Evolutionary conservation across 108 stramenopile genomes (phyloP).

Genomic region (Ochromonas danica): DNA sequence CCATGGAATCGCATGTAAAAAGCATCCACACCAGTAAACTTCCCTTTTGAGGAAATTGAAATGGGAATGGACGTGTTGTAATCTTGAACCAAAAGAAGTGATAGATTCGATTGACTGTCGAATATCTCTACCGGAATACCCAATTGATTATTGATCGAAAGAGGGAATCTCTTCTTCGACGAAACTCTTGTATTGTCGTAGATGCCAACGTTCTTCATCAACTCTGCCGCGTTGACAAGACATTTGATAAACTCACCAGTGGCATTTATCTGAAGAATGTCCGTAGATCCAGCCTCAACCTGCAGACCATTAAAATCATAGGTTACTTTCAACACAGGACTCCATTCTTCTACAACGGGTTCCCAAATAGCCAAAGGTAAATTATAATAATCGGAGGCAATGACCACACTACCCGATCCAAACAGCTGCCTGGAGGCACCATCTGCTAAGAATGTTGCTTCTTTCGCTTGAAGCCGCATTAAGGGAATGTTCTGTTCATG

Average conservation of each 20-base stretch:
- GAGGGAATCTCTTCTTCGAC: not conserved
- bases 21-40: no score
- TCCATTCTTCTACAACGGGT: slow-evolving; percentile 20
- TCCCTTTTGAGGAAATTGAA: no score
- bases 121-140: slow-evolving; percentile 15
- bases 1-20: no score
- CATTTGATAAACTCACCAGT: slow-evolving; percentile 4
- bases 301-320: not conserved
- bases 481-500: not conserved
- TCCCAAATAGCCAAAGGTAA: not conserved
- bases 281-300: not conserved
- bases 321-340: not conserved
- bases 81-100: no score
- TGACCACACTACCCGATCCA: not conserved
- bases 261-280: not conserved
- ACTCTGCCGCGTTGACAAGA: not conserved
- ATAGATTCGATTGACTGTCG: not conserved
- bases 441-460: not conserved
- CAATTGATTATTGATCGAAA: slow-evolving; percentile 9
- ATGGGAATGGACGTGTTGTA: no score
- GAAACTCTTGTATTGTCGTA: no score
- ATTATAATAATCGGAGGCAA: slow-evolving; percentile 23
- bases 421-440: not conserved
- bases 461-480: not conserved
- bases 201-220: not conserved